Evolutionary conservation across 805 yeast genomes (phyloP), one percentile per base, ranked within the genome.

Genomic region (Starmera dryadoides): DNA sequence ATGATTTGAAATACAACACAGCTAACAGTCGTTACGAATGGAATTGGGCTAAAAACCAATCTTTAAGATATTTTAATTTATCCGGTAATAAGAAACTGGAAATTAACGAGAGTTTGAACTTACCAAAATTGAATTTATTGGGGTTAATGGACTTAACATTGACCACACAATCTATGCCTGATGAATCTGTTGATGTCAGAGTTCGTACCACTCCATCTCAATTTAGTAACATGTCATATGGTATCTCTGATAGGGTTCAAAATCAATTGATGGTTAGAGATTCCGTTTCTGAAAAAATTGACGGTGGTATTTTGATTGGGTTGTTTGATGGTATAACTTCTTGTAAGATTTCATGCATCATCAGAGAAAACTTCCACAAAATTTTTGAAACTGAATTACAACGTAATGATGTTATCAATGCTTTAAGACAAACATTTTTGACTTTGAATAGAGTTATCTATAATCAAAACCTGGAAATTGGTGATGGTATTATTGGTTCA

Each of bases 111-210:
- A 85, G 81, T 43, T 75, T 89, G 52, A 89, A 88, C 43, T 64
- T 93, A 54, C 79, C 82, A 37, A 70, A 84, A 30, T 62, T 93
- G 44, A 75, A 73, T 45, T 75, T 85, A 10, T 65, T 93, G 37
- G 97, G 98, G 0, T 68, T 93, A 45, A 87, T 93, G 81, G 99
- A 93, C 66, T 95, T 93, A 19, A 93, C 98, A 1, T 71, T 91
- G 44, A 87, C 95, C 1, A 83, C 95, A 0, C 81, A 88, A 14
- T 71, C 82, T 12, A 84, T 89, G 7, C 98, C 97, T 8, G 98
- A 91, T 60, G 96, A 89, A 59, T 70, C 76, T 10, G 77, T 77
- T 11, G 81, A 84, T 50, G 75, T 85, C 48, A 82, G 98, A 64
- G 82, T 93, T 16, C 77, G 98, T 50, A 86, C 97, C 0, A 84